phyloP scores from a whole-genome alignment of 345 rosid species.

The Pugionium cornutum region DNA sequence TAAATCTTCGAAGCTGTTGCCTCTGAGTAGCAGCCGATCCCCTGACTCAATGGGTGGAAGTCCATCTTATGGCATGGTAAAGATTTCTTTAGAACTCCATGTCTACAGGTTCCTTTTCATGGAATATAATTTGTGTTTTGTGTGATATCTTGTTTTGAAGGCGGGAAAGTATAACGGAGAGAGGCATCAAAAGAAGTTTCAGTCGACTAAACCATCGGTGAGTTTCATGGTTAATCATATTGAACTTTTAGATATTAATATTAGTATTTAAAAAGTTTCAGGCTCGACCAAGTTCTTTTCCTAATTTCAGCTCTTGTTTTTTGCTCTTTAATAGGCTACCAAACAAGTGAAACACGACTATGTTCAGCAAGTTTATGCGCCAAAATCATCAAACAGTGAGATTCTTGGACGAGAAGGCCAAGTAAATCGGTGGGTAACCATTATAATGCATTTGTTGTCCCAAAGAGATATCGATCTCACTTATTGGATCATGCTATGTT shows the following conservation, averaged over 20 bases:
- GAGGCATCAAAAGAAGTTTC: slow-evolving; percentile 43
- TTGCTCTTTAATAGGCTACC: slow-evolving; percentile 46
- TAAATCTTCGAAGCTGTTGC: slow-evolving; percentile 47
- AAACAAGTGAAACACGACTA: slow-evolving; percentile 45
- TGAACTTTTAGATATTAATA: slow-evolving; percentile 3
- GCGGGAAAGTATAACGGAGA: slow-evolving; percentile 46
- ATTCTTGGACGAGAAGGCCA: slow-evolving; percentile 40
- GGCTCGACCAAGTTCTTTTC: slow-evolving; percentile 18
- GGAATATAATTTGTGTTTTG: slow-evolving; percentile 17
- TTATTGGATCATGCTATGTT: slow-evolving; percentile 19
- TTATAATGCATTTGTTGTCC: slow-evolving; percentile 19
- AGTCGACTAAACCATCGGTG: slow-evolving; percentile 43
- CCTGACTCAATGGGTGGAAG: slow-evolving; percentile 49
- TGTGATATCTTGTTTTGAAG: slow-evolving; percentile 41
- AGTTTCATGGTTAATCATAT: slow-evolving; percentile 35
- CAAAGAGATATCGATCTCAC: slow-evolving; percentile 7
- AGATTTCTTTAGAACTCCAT: slow-evolving; percentile 38
- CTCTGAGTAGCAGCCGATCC: slow-evolving; percentile 44
- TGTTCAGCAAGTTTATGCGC: slow-evolving; percentile 44
- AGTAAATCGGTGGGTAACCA: slow-evolving; percentile 53
- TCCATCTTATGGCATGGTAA: slow-evolving; percentile 45
- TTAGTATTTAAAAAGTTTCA: background rate
- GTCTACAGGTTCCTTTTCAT: background rate
- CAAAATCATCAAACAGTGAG: slow-evolving; percentile 47
- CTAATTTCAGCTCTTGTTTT: background rate